Base-by-base conservation (phyloP, 2,329 filamentous ascomycete species). In the Orbilia ellipsospora region DNA sequence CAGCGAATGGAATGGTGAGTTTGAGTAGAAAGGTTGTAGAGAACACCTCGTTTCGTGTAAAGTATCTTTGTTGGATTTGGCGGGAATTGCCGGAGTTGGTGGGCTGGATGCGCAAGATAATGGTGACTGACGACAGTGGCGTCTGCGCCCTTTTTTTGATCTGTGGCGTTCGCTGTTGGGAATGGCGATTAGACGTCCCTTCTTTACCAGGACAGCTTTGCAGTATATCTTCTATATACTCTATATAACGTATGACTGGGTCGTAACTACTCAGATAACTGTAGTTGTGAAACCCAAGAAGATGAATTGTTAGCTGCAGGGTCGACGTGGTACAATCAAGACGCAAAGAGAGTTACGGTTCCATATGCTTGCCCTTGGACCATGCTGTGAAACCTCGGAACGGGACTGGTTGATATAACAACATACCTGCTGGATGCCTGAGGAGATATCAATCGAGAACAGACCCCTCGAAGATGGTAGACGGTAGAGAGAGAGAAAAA, bases 71-170 rank as follows among this genome's bases (percentile, higher is more conserved):
- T 28, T 16, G 55, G 23, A 48, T 15, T 23, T 48, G 23, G 48
- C 42, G 40, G 59, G 48, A 62, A 45, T 28, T 50, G 57, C 44
- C 42, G 48, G 59, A 62, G 48, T 36, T 36, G 31, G 31, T 6
- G 31, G 31, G 10, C 31, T 36, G 23, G 23, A 23, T 23, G 23
- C 2, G 23, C 23, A 23, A 23, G 23, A 23, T 23, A 23, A 5
- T 6, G 6, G 28, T 13, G 1, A 18, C 54, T 18, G 40, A n/a
- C 54, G 28, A 44, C 28, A 36, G 63, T 63, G 40, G 20, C n/a
- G 26, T 40, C 13, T 16, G 54, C 31, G 31, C 10, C 31, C 31
- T 10, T 36, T 23, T 36, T 36, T 2, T 2, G 10, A 36, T 36
- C 6, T 36, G 31, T 36, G 31, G 31, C 31, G 31, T 36, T 10